Percentiles rank a stretch among this genome's conserved stretches.
phyloP scores from a whole-genome alignment of 768 basidiomycete genomes.

The Lactarius psammicola region DNA sequence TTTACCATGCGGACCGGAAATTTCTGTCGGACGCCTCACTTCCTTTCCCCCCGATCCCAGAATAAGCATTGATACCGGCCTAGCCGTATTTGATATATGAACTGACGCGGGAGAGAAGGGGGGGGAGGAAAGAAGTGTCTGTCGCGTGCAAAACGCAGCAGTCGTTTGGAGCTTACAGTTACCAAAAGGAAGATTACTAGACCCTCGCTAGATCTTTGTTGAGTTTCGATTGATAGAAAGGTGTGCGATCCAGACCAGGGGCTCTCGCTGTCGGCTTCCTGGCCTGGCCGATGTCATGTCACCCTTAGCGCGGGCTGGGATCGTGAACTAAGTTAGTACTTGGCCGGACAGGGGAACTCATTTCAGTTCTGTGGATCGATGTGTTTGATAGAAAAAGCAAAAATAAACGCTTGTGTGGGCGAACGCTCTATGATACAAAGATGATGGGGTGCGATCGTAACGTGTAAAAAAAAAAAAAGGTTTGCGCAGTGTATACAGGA shows the following conservation, averaged over 20 bases:
- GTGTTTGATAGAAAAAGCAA: not conserved
- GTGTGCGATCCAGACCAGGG: not conserved
- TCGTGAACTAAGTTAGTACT: not conserved
- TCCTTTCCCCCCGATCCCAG: slow-evolving; percentile 8
- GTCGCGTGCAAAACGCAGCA: not conserved
- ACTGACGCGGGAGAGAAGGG: not conserved
- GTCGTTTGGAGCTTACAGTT: not conserved
- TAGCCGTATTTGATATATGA: slow-evolving; percentile 1
- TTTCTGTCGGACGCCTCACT: slow-evolving; percentile 1
- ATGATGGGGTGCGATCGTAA: slow-evolving; percentile 19
- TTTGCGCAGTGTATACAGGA: slow-evolving; percentile 12
- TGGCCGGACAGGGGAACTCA: not conserved
- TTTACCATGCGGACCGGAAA: slow-evolving; percentile 20
- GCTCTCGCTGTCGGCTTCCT: not conserved
- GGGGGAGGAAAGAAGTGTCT: no score
- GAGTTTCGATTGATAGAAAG: not conserved
- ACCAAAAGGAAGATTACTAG: slow-evolving; percentile 2
- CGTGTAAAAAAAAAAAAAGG: slow-evolving; percentile 1
- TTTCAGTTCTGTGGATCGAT: not conserved
- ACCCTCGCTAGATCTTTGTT: not conserved
- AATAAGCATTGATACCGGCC: slow-evolving; percentile 9
- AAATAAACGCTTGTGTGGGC: not conserved
- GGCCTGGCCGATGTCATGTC: not conserved
- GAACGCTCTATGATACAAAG: slow-evolving; percentile 20
- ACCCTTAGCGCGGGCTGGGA: not conserved